Evolutionary conservation across 371 early-diverging fungal genomes (phyloP), one percentile per base, ranked within the genome.

Genomic region (Rhizopus microsporus): DNA sequence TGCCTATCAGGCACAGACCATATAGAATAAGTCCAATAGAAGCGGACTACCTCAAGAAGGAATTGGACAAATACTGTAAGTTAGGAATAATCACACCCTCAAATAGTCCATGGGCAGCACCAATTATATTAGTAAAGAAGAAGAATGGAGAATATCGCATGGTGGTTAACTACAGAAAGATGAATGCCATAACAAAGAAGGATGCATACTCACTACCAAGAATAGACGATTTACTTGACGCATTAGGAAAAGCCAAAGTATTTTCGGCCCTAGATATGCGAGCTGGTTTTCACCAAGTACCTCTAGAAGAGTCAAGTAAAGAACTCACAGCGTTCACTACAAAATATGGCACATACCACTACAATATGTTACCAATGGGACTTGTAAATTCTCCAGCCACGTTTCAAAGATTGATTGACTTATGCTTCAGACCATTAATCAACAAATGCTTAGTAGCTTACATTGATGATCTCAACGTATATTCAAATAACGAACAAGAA

Each of bases 261-360:
- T 57, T 57, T 9, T 40, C 31, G 0, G 17, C 17, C 6, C 56
- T 5, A 16, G 72, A 16, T 57, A 77, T 33, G 33, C 56, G 52
- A 0, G 44, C 29, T 5, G 81, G 72, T 0, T 83, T 71, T 54
- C 48, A 74, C 38, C 74, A 68, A 15, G 48, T 84, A 2, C 59
- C 59, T 13, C 44, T 82, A 8, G 7, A 49, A 1, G 23, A 31
- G 0, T 55, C 43, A 0, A 69, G 72, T 45, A 49, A 47, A 8
- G 29, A 44, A 7, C 80, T 83, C 38, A 82, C 84, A 0, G 78
- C 82, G 0, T 82, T 86, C 59, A 46, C 60, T 0, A 75, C 79
- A 1, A 39, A 61, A 1, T 65, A 54, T 13, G 81, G 80, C 2
- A 60, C 57, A 0, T 68, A 40, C 33, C 48, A 53, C 7, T 78